Conservation (phyloP, 2,329 filamentous ascomycete species). For the Sporothrix euskadiensis region DNA sequence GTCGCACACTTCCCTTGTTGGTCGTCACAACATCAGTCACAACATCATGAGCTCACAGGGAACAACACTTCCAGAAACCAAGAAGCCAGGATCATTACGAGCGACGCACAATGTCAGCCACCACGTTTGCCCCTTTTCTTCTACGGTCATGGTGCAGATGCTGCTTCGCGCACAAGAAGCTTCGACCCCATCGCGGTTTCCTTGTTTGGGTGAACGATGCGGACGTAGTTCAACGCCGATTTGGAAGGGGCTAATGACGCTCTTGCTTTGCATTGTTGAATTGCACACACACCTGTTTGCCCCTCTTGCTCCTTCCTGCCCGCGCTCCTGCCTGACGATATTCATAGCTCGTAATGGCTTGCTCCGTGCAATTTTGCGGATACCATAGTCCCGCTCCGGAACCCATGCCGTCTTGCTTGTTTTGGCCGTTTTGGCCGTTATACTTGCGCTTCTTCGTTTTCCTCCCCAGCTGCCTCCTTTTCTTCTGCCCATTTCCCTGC, state of each 20-base stretch:
- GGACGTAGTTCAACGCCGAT: neutral
- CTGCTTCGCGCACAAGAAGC: slow-evolving; percentile 8
- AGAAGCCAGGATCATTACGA: slow-evolving; percentile 7
- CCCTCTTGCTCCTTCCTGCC: neutral
- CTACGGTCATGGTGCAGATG: neutral
- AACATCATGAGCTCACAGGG: neutral
- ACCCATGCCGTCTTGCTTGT: neutral
- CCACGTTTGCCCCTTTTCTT: slow-evolving; percentile 1
- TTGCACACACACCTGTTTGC: neutral
- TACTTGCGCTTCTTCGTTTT: neutral
- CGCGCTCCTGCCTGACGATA: neutral
- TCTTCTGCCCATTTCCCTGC: neutral
- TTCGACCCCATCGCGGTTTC: neutral
- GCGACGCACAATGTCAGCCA: slow-evolving; percentile 15
- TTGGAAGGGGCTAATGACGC: neutral
- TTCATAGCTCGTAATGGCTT: neutral
- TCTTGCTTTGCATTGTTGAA: neutral
- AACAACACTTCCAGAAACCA: neutral
- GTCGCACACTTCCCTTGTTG: neutral
- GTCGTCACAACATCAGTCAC: neutral
- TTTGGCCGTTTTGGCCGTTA: neutral
- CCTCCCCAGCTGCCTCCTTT: neutral
- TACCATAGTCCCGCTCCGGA: neutral
- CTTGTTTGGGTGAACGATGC: slow-evolving; percentile 13
- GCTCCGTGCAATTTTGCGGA: slow-evolving; percentile 6